Percentiles rank a stretch among this genome's conserved stretches.
phyloP scores from a whole-genome alignment of 2,329 filamentous ascomycete genomes.

The Fusarium pseudonygamai region DNA sequence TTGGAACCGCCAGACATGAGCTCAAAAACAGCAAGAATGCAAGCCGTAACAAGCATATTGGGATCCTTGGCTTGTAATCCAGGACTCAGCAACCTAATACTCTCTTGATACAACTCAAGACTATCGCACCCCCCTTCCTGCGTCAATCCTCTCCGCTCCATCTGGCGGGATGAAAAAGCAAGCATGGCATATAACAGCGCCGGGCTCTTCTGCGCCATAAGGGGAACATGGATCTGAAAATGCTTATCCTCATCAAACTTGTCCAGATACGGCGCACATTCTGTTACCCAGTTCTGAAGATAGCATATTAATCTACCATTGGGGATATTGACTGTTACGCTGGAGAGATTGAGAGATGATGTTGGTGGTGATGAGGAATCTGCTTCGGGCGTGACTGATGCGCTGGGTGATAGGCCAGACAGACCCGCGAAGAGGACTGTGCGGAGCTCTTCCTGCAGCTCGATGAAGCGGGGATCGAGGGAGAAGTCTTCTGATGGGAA shows the following conservation, averaged over 20 bases:
- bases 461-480: constrained; percentile 53
- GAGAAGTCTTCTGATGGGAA: constrained; percentile 46
- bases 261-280: constrained; percentile 61
- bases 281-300: constrained; percentile 60
- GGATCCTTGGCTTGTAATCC: constrained; percentile 55
- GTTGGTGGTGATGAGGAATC: constrained; percentile 14
- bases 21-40: constrained; percentile 58
- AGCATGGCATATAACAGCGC: constrained; percentile 60
- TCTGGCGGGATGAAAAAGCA: constrained; percentile 62
- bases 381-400: constrained; percentile 43
- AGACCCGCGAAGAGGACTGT: constrained; percentile 52
- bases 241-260: constrained; percentile 64
- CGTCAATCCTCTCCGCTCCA: constrained; percentile 60
- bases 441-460: constrained; percentile 56
- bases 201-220: constrained; percentile 57
- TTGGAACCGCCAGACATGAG: constrained; percentile 58
- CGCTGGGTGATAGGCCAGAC: constrained; percentile 39
- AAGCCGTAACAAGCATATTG: constrained; percentile 57
- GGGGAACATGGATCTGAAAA: constrained; percentile 61
- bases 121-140: constrained; percentile 58
- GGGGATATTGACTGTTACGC: constrained; percentile 43
- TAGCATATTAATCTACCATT: constrained; percentile 45
- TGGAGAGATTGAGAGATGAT: constrained; percentile 41
- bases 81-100: constrained; percentile 56
- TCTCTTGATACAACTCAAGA: constrained; percentile 62